phyloP scores from a whole-genome alignment of 371 early-diverging fungal genomes.

The Nematocida sp. region DNA sequence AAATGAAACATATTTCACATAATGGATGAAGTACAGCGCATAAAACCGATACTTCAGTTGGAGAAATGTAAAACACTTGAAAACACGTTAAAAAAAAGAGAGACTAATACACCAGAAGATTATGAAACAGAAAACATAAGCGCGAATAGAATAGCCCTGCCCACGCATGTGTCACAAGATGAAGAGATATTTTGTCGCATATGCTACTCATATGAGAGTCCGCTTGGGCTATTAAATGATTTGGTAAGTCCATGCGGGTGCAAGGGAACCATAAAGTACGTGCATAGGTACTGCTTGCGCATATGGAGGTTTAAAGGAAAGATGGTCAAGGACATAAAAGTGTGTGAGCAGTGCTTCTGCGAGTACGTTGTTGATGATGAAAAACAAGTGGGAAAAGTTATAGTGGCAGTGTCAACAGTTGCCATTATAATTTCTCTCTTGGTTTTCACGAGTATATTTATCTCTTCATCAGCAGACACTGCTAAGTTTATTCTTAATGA shows the following conservation, averaged over 20 bases:
- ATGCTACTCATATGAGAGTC: constrained; percentile 68
- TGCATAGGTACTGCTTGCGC: constrained; percentile 69
- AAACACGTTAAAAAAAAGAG: neutral
- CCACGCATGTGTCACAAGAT: neutral
- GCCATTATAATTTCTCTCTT: constrained; percentile 48
- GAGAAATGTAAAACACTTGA: constrained; percentile 13
- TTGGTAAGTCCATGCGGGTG: constrained; percentile 71
- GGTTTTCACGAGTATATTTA: constrained; percentile 45
- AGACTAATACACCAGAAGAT: neutral
- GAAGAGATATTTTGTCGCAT: constrained; percentile 65
- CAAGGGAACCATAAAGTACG: constrained; percentile 70
- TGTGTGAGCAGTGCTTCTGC: constrained; percentile 69
- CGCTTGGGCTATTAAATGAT: constrained; percentile 60
- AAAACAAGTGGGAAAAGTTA: constrained; percentile 26
- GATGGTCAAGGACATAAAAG: constrained; percentile 62
- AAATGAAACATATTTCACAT: constrained; percentile 24
- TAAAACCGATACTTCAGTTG: neutral
- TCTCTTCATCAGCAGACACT: constrained; percentile 50
- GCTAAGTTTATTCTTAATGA: constrained; percentile 52
- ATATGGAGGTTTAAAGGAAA: constrained; percentile 70
- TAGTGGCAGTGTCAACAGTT: constrained; percentile 44
- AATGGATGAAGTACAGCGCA: constrained; percentile 44
- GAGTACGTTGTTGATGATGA: constrained; percentile 68
- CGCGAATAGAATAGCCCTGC: neutral
- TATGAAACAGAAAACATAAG: constrained; percentile 1